Evolutionary conservation across 768 basidiomycete genomes (phyloP), one percentile per base, ranked within the genome.

Genomic region (Mycena chlorophos): DNA sequence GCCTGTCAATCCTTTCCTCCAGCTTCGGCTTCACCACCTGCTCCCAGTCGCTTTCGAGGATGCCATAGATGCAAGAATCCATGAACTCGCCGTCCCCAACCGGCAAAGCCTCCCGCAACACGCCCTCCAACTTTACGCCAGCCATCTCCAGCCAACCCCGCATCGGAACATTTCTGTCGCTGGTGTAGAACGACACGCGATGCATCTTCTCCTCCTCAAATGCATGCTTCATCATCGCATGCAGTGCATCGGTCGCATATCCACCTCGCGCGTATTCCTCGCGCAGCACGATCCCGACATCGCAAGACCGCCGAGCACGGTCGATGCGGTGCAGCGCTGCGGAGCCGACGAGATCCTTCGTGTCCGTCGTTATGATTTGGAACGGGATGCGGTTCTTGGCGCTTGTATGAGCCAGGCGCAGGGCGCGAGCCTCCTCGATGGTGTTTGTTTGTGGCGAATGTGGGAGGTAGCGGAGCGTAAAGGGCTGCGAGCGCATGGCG

Each of bases 401-500:
- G 49, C 68, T 66, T 3, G 70, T 71, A 26, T 75, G 68, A 26
- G 37, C 58, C 50, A 78, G 72, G 34, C 79, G 64, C 17, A 66
- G 68, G 39, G 49, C 60, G 10, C 71, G 66, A 28, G 68, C 68
- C 20, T 78, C 75, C 4, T 76, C 75, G 14, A 62, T 48, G 1
- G 76, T 66, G 50, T 71, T 61, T 8, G 66, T 58, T 40, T 66
- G 66, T 1, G 79, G 79, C 29, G 78, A 59, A 20, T 20, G 6
- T 20, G 67, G 69, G 5, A 79, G 64, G 60, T 74, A 75, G 50
- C 67, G 69, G 3, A 73, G 67, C 3, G 72, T 70, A 30, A 65
- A 63, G 5, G 79, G 74, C 63, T 78, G 71, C 12, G 68, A 65
- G 4, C 79, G 75, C 29, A 77, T 68, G 19, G 62, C 38, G 14